These are phyloP conservation scores for Hymenoscyphus salicellus DNA, from an alignment of 2,329 filamentous ascomycete species.

Conservation along the genomic window DNA sequence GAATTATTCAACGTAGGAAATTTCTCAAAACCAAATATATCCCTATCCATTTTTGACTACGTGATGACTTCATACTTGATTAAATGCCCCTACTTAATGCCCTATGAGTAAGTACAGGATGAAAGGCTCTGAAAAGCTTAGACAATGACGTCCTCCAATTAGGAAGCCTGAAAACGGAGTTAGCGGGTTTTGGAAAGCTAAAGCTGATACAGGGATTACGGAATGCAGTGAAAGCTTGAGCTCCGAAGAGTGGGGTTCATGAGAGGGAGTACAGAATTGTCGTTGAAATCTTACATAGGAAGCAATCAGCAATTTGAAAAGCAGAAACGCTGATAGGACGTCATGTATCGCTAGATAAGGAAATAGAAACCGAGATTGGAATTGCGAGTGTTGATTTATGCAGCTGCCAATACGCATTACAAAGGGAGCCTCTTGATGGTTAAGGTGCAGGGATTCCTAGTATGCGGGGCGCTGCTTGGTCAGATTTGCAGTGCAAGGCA, in stretches of 20 bases:
- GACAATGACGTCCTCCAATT: conserved; percentile 10
- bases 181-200: background rate
- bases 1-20: background rate
- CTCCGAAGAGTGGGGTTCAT: background rate
- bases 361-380: background rate
- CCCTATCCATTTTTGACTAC: no score
- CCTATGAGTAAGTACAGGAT: background rate
- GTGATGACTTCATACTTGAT: no score
- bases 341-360: background rate
- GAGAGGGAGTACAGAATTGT: background rate
- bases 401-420: background rate
- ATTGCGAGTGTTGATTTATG: background rate
- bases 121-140: conserved; percentile 17
- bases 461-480: conserved; percentile 1
- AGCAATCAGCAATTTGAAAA: background rate
- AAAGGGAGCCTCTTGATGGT: background rate
- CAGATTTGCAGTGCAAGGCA: background rate
- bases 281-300: background rate
- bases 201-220: background rate
- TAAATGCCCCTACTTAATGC: no score
- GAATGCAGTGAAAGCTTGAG: background rate
- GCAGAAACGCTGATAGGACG: background rate
- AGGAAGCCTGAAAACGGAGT: background rate
- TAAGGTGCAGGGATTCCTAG: background rate
- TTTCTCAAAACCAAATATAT: background rate